Evolutionary conservation across 2,329 filamentous ascomycete species (phyloP), one percentile per base, ranked within the genome.

Genomic region (Samsoniella hepiali): DNA sequence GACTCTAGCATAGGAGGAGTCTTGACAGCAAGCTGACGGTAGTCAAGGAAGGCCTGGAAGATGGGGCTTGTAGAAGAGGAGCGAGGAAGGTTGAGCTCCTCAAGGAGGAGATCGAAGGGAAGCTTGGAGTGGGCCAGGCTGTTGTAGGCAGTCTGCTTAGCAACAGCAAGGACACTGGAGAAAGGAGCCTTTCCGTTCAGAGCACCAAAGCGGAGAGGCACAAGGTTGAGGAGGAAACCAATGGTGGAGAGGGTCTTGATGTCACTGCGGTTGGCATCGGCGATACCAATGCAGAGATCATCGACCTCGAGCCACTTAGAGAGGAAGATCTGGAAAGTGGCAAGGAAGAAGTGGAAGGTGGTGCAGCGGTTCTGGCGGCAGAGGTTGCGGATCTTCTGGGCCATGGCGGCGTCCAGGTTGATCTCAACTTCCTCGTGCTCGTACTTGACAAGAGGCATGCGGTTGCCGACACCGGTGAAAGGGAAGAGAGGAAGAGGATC

Each of bases 21-120:
- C 51, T 74, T 66, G 5, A 70, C 67, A 1, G 67, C 63, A 0
- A 70, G 71, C 36, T 74, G 74, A 6, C 78, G 73, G 67, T 83
- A 84, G 68, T 84, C 76, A 45, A 83, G 66, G 27, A 79, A 76
- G 0, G 71, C 74, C 63, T 83, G 81, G 69, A 82, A 82, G 0
- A 84, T 55, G 0, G 81, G 81, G 32, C 66, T 77, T 61, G 77
- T 66, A 0, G 71, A 67, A 0, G 76, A 65, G 1, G 77, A 78
- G 6, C 80, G 72, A 0, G 73, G 67, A 0, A 80, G 72, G 10
- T 75, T 71, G 1, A 84, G 69, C 49, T 79, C 72, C 2, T 78
- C 69, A 0, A 83, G 70, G 0, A 84, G 66, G 1, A 78, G 69
- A 59, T 83, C 76, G 60, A 83, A 80, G 0, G 82, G 82, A 2